Evolutionary conservation across 164 flowering plant species (phyloP).

Genomic region (Saururus chinensis): DNA sequence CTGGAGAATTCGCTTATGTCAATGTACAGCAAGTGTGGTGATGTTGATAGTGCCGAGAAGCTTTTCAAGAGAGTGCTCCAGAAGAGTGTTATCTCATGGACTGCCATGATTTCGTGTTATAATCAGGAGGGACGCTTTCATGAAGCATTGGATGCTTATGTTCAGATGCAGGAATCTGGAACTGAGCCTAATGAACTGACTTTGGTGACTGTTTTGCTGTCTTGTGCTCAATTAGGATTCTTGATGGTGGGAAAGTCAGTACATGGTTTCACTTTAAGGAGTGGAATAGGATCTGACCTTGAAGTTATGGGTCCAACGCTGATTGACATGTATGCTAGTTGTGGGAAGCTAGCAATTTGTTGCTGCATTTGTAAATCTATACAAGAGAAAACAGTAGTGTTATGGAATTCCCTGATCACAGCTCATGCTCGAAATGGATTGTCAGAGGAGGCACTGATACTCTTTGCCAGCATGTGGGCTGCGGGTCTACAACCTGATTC

Average conservation of each 20-base stretch:
- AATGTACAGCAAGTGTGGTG: conserved; percentile 59
- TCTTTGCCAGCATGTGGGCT: conserved; percentile 31
- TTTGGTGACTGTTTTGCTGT: conserved; percentile 33
- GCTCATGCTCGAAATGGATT: conserved; percentile 36
- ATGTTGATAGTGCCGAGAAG: conserved; percentile 36
- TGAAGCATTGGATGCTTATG: conserved; percentile 35
- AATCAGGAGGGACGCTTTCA: conserved; percentile 34
- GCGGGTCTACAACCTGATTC: conserved; percentile 48
- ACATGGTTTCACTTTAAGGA: conserved; percentile 49
- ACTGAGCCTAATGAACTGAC: conserved; percentile 44
- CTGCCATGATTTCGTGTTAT: conserved; percentile 55
- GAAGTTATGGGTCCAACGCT: conserved; percentile 37
- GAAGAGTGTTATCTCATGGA: conserved; percentile 35
- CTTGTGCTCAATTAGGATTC: conserved; percentile 46
- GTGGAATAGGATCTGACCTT: conserved; percentile 22
- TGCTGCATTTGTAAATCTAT: conserved; percentile 24
- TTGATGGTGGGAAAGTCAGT: conserved; percentile 51
- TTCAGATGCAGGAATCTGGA: conserved; percentile 29
- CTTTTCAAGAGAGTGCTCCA: conserved; percentile 20
- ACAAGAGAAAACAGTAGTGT: conserved; percentile 27
- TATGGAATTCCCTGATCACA: conserved; percentile 65
- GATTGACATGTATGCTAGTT: conserved; percentile 44
- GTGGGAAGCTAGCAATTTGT: conserved; percentile 26
- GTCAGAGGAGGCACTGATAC: conserved; percentile 32
- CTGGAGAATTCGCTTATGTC: conserved; percentile 43